Base-by-base conservation (phyloP, 208 protist species). In the Acanthamoeba triangularis region DNA sequence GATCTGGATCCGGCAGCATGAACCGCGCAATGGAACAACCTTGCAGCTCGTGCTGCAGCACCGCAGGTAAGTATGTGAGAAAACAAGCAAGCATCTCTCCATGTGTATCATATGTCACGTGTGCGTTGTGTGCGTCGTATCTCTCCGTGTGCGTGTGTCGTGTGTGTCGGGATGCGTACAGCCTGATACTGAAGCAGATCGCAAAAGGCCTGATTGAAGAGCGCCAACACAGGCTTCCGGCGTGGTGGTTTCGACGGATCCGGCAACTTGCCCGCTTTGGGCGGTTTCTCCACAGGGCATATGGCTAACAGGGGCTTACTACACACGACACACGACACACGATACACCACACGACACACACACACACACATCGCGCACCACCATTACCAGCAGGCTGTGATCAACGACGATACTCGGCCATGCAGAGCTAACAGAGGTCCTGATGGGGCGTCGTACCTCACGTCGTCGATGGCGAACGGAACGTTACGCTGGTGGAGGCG, bases 171-270 rank as follows among this genome's bases (percentile, higher is more conserved):
- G 23, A 1, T 18, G 56, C 63, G n/a, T 72, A 72, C 63, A 16
- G 63, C 13, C 10, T 6, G 25, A 14, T 72, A 72, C 28, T 37
- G n/a, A 6, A 72, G 63, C 63, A 72, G 1, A n/a, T 33, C 63
- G 63, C 63, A 72, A n/a, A 72, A 72, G 63, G 63, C 63, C 63
- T 72, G 63, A 7, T 72, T 72, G n/a, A 37, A 72, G n/a, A 72
- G 18, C 13, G n/a, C 30, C 63, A 72, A 18, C 0, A 37, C n/a
- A n/a, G 63, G 63, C 25, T 25, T 25, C 10, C 8, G 2, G n/a
- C 30, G n/a, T 1, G 63, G 63, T 6, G n/a, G 11, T 4, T 37
- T 3, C 3, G 7, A 20, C 11, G 23, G 59, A 65, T 10, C 14
- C 0, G 5, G 52, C 16, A 6, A 0, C 14, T 20, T 18, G 56